phyloP scores from a whole-genome alignment of 495 filamentous ascomycete species.

The Hypoxylon perforatum region DNA sequence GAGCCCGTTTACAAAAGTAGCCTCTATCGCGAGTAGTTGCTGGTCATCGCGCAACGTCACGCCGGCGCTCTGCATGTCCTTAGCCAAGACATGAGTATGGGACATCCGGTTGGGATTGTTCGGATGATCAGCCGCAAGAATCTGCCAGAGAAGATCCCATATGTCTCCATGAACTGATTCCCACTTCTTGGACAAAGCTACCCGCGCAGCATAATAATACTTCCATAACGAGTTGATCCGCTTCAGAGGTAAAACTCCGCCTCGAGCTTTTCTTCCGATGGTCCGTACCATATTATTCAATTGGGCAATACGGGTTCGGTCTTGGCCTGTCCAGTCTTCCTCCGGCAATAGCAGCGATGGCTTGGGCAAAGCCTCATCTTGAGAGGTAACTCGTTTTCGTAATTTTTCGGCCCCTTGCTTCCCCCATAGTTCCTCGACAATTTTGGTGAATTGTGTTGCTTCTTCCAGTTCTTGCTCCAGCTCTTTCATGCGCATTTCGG shows the following conservation, averaged over 20 bases:
- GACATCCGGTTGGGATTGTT: constrained; percentile 64
- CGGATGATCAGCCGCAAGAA: constrained; percentile 50
- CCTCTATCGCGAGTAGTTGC: constrained; percentile 72
- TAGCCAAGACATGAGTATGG: constrained; percentile 68
- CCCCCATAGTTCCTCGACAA: constrained; percentile 50
- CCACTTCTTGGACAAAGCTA: constrained; percentile 56
- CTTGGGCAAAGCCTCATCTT: constrained; percentile 44
- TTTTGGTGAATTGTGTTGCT: constrained; percentile 49
- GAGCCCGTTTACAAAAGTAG: constrained; percentile 69
- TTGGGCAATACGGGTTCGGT: constrained; percentile 21
- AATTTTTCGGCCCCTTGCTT: constrained; percentile 54
- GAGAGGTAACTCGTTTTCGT: constrained; percentile 47
- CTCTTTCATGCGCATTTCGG: constrained; percentile 56
- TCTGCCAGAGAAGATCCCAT: constrained; percentile 68
- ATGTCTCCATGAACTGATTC: constrained; percentile 58
- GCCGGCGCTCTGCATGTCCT: constrained; percentile 69
- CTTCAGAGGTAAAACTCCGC: constrained; percentile 1
- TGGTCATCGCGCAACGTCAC: constrained; percentile 65
- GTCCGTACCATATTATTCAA: constrained; percentile 44
- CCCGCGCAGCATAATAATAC: constrained; percentile 55
- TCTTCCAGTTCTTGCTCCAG: constrained; percentile 66
- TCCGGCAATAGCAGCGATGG: constrained; percentile 40
- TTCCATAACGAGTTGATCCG: constrained; percentile 54
- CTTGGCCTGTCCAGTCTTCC: constrained; percentile 21
- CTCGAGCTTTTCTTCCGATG: constrained; percentile 15